Conservation (phyloP, 208 protist genomes). For the Crithidia brevicula region DNA sequence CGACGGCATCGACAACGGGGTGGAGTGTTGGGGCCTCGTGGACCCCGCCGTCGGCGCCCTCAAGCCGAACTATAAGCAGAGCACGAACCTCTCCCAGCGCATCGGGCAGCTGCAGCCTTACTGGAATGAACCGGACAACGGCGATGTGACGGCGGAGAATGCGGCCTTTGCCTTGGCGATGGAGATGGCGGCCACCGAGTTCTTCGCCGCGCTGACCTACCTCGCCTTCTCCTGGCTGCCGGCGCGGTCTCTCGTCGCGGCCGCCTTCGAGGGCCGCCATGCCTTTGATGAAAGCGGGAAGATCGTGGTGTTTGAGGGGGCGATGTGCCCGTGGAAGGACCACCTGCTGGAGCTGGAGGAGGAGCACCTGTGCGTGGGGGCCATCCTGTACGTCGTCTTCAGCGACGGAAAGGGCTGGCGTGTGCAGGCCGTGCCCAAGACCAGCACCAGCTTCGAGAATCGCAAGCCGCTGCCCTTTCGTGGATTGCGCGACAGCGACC, state of each 20-base stretch:
- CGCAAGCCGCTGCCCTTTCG: conserved; percentile 92
- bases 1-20: conserved; percentile 96
- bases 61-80: conserved; percentile 77
- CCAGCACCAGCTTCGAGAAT: conserved; percentile 68
- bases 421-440: conserved; percentile 90
- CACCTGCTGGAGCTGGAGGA: conserved; percentile 93
- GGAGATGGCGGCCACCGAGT: conserved; percentile 83
- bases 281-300: conserved; percentile 68
- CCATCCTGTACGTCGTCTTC: conserved; percentile 91
- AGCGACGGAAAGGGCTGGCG: conserved; percentile 89
- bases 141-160: conserved; percentile 48
- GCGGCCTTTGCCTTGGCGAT: conserved; percentile 87
- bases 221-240: conserved; percentile 93
- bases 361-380: conserved; percentile 46
- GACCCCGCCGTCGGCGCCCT: conserved; percentile 33
- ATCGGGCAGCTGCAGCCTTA: conserved; percentile 84
- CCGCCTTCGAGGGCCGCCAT: conserved; percentile 59
- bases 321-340: conserved; percentile 94
- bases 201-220: conserved; percentile 84
- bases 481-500: conserved; percentile 93
- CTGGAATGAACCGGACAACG: conserved; percentile 90
- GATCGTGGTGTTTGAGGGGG: conserved; percentile 80
- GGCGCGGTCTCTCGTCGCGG: conserved; percentile 81
- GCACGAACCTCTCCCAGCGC: conserved; percentile 78
- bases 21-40: conserved; percentile 69